Evolutionary conservation across 306 rosid species (phyloP).

Genomic region (Datisca glomerata): DNA sequence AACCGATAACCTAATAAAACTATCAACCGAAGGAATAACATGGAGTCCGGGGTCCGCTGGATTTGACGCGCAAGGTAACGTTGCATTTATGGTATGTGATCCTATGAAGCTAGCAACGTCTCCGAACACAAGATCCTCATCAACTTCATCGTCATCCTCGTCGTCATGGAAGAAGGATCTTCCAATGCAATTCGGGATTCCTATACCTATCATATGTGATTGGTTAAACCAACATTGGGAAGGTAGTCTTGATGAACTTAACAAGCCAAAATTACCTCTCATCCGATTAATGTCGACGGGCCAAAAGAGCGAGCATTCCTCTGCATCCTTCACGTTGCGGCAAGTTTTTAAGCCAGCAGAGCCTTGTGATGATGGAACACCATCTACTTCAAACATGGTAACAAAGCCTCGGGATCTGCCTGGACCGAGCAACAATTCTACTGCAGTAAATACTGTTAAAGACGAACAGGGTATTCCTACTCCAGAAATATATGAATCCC

Average conservation of each 20-base stretch:
- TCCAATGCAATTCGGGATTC: slow-evolving; percentile 90
- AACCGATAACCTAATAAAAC: slow-evolving; percentile 89
- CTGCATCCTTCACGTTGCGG: slow-evolving; percentile 69
- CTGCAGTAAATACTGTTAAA: slow-evolving; percentile 39
- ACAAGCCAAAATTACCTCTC: slow-evolving; percentile 84
- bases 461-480: slow-evolving; percentile 94
- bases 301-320: slow-evolving; percentile 80
- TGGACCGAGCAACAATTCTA: slow-evolving; percentile 45
- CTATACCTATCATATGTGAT: slow-evolving; percentile 78
- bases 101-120: slow-evolving; percentile 97
- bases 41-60: slow-evolving; percentile 98
- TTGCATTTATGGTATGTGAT: slow-evolving; percentile 96
- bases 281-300: slow-evolving; percentile 83
- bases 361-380: slow-evolving; percentile 51
- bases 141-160: slow-evolving; percentile 64
- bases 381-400: slow-evolving; percentile 56
- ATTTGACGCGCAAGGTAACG: slow-evolving; percentile 80
- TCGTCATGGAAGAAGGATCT: slow-evolving; percentile 80
- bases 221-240: slow-evolving; percentile 99
- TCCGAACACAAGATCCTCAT: slow-evolving; percentile 75
- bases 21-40: slow-evolving; percentile 68
- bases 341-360: slow-evolving; percentile 78
- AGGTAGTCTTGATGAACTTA: slow-evolving; percentile 92
- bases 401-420: slow-evolving; percentile 36
- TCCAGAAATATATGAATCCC: slow-evolving; percentile 95